These are phyloP conservation scores for Pythium biforme DNA, from an alignment of 352 stramenopile genomes.

Conservation along the genomic window DNA sequence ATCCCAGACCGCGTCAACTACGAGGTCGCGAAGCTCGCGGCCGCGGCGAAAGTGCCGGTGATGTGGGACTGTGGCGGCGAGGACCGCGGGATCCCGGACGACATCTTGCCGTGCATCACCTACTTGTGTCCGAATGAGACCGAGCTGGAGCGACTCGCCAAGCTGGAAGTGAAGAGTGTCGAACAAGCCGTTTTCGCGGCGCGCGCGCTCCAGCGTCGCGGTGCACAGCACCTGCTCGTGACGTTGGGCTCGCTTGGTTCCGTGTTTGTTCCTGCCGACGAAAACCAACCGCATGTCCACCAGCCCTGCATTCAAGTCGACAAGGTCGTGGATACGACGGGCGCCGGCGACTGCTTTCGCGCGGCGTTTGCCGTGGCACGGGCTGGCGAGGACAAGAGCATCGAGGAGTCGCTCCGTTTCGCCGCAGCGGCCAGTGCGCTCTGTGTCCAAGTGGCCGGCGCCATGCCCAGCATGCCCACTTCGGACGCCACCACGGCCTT, in stretches of 20 bases:
- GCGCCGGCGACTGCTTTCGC: slow-evolving; percentile 78
- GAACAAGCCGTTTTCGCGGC: slow-evolving; percentile 58
- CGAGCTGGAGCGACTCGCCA: slow-evolving; percentile 53
- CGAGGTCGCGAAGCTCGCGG: slow-evolving; percentile 47
- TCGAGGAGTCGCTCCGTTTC: slow-evolving; percentile 53
- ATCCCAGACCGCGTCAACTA: slow-evolving; percentile 60
- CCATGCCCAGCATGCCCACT: slow-evolving; percentile 67
- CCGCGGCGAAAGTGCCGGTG: slow-evolving; percentile 47
- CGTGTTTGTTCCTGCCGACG: slow-evolving; percentile 49
- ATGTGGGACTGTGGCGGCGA: slow-evolving; percentile 82
- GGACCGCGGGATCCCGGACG: slow-evolving; percentile 51
- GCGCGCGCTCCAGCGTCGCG: slow-evolving; percentile 44
- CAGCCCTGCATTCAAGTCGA: slow-evolving; percentile 56
- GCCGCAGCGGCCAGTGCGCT: slow-evolving; percentile 62
- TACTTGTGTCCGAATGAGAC: slow-evolving; percentile 82
- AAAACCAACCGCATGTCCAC: slow-evolving; percentile 30
- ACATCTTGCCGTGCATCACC: slow-evolving; percentile 54
- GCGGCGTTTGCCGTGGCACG: slow-evolving; percentile 58
- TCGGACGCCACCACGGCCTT: slow-evolving; percentile 25
- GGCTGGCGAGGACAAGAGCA: slow-evolving; percentile 40
- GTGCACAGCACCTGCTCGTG: slow-evolving; percentile 58
- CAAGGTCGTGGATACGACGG: slow-evolving; percentile 76
- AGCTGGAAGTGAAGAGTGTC: slow-evolving; percentile 33
- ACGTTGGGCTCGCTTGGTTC: slow-evolving; percentile 68
- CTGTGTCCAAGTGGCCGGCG: slow-evolving; percentile 62